Evolutionary conservation across 352 stramenopile genomes (phyloP), one percentile per base, ranked within the genome.

Genomic region (Phytophthora aleatoria): DNA sequence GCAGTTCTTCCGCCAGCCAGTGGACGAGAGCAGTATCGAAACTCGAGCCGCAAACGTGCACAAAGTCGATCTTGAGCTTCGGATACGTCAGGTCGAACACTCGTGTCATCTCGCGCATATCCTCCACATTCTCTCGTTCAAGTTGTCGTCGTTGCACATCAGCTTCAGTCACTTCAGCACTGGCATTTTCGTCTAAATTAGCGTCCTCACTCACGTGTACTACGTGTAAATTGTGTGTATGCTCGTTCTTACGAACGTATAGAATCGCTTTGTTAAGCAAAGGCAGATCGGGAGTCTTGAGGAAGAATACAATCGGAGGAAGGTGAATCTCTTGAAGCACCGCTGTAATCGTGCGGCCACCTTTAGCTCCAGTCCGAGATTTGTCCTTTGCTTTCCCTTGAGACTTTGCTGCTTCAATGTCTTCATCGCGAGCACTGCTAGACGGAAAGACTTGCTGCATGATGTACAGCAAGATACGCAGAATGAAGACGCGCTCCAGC

Each of bases 181-280:
- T 72, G 15, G 7, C 57, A 28, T 75, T 47, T 47, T 78, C 49
- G 3, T 71, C 65, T 33, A 74, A 53, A 27, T 72, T 64, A 16
- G 56, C 28, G 15, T 68, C 56, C 44, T 85, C 76, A 45, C 77
- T 86, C 45, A 94, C 77, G 71, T 98, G 92, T 10, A 98, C 88
- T 35, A 98, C 80, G 45, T 92, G 80, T 31, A 98, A 75, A 52
- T 93, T 95, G 74, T 96, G 87, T 30, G 92, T 97, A 61, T 98
- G 89, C 44, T 95, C 87, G 70, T 98, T 98, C 49, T 90, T 81
- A 26, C 86, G 85, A 42, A 98, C 92, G 64, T 98, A 98, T 3
- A 98, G 70, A 52, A 98, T 92, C 2, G 92, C 92, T 67, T 98
- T 98, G 76, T 98, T 98, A 36, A 98, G 71, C 36, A 97, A 58